A percentile compares a stretch with the other conserved stretches of the same genome.
Evolutionary conservation across 768 basidiomycete genomes (phyloP).

Genomic region (Candolleomyces aberdarensis): DNA sequence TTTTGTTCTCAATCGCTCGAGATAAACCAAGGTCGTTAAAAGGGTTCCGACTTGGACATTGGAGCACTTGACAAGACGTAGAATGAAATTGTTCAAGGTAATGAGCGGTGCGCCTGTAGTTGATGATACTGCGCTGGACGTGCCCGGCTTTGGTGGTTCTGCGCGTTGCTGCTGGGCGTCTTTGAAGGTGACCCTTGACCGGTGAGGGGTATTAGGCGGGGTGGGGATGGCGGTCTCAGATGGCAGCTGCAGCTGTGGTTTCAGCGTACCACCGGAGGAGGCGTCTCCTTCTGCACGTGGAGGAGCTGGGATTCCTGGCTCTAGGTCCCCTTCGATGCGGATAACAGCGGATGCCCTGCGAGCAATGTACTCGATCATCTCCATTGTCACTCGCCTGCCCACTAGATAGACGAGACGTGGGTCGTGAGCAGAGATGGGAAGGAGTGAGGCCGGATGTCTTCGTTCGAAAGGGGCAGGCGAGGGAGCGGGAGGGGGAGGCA

Average conservation of each 20-base stretch:
- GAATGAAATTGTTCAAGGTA: constrained; percentile 81
- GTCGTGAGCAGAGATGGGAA: constrained; percentile 74
- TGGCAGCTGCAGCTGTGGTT: constrained; percentile 25
- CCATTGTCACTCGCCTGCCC: constrained; percentile 69
- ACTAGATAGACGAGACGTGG: constrained; percentile 79
- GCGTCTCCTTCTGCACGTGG: not conserved
- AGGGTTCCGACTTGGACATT: constrained; percentile 91
- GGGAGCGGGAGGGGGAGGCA: not conserved
- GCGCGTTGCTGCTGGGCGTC: constrained; percentile 4
- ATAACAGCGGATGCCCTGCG: constrained; percentile 76
- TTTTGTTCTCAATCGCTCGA: constrained; percentile 80
- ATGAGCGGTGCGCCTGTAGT: constrained; percentile 32
- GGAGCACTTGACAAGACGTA: constrained; percentile 71
- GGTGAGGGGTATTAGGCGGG: constrained; percentile 29
- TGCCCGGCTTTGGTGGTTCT: not conserved
- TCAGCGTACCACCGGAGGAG: constrained; percentile 2
- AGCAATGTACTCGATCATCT: constrained; percentile 87
- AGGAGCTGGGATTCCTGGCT: not conserved
- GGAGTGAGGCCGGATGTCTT: constrained; percentile 77
- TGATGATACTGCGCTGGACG: constrained; percentile 3
- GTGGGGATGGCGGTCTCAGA: constrained; percentile 69
- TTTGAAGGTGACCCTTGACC: constrained; percentile 16
- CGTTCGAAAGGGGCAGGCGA: constrained; percentile 15
- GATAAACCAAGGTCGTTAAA: constrained; percentile 86
- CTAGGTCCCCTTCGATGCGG: constrained; percentile 53